phyloP scores from a whole-genome alignment of 805 yeast species.

The Ogataea kodamae region DNA sequence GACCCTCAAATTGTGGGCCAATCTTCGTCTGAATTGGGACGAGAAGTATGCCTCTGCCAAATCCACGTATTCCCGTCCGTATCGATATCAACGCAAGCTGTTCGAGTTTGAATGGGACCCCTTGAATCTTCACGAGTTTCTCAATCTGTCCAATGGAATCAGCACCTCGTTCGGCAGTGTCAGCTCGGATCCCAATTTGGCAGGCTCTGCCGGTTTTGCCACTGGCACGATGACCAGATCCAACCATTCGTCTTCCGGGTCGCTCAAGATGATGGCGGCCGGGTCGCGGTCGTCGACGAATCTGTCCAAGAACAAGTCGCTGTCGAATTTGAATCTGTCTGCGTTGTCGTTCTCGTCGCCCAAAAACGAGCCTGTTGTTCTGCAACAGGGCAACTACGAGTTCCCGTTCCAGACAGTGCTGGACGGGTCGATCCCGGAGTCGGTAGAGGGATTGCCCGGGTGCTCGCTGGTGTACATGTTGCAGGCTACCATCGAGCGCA shows the following conservation, averaged over 20 bases:
- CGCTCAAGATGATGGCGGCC: slow-evolving; percentile 38
- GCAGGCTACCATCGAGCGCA: slow-evolving; percentile 79
- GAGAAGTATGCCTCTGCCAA: slow-evolving; percentile 48
- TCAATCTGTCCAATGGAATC: slow-evolving; percentile 20
- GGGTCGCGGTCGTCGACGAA: slow-evolving; percentile 14
- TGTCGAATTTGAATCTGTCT: slow-evolving; percentile 27
- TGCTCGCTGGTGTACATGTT: slow-evolving; percentile 69
- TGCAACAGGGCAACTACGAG: slow-evolving; percentile 78
- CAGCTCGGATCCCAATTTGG: slow-evolving; percentile 10
- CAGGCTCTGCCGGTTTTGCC: slow-evolving; percentile 22
- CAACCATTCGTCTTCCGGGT: slow-evolving; percentile 41
- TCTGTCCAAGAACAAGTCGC: slow-evolving; percentile 31
- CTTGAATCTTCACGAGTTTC: slow-evolving; percentile 46
- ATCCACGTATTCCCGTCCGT: slow-evolving; percentile 43
- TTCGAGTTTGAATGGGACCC: slow-evolving; percentile 81
- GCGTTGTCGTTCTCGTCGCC: slow-evolving; percentile 16
- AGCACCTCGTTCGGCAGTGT: slow-evolving; percentile 17
- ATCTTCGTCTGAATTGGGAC: slow-evolving; percentile 61
- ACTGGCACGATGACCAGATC: slow-evolving; percentile 34
- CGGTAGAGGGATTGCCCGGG: slow-evolving; percentile 85
- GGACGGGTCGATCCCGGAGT: slow-evolving; percentile 83
- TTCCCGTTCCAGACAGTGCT: slow-evolving; percentile 82
- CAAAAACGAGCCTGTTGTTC: slow-evolving; percentile 35
- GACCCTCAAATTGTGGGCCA: slow-evolving; percentile 61
- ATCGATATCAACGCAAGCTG: slow-evolving; percentile 54